Percentiles rank a stretch among this genome's conserved stretches.
phyloP scores from a whole-genome alignment of 2,329 filamentous ascomycete genomes.

The Aspergillus flavus region DNA sequence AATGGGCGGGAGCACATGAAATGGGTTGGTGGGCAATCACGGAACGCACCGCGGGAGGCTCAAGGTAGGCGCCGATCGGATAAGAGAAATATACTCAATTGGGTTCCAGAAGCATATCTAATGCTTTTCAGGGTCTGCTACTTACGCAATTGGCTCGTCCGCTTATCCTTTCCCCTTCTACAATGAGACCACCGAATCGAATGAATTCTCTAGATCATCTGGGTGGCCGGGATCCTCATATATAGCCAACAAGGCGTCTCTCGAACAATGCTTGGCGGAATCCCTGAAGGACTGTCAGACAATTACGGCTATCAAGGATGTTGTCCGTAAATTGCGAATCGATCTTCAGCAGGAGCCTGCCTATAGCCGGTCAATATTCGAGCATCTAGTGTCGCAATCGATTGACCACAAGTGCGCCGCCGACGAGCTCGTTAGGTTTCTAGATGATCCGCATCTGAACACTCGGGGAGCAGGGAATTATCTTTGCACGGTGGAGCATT shows the following conservation, averaged over 20 bases:
- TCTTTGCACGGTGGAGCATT: conserved; percentile 29
- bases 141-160: conserved; percentile 21
- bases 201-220: conserved; percentile 8
- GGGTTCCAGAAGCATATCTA: neutral
- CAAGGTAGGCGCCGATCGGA: conserved; percentile 25
- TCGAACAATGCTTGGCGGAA: conserved; percentile 18
- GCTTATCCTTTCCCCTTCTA: conserved; percentile 25
- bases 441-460: conserved; percentile 42
- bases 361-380: conserved; percentile 40
- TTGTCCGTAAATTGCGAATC: conserved; percentile 31
- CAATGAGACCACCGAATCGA: conserved; percentile 21
- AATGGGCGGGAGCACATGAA: conserved; percentile 44
- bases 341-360: conserved; percentile 38
- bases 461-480: conserved; percentile 40
- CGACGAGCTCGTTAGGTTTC: conserved; percentile 33
- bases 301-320: conserved; percentile 32
- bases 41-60: conserved; percentile 24
- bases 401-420: conserved; percentile 13
- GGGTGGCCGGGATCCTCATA: conserved; percentile 1
- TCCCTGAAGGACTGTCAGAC: conserved; percentile 25
- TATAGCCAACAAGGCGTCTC: conserved; percentile 4
- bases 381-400: conserved; percentile 29
- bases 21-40: conserved; percentile 33
- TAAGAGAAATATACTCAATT: neutral
- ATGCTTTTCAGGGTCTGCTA: conserved; percentile 19